A percentile compares a stretch with the other conserved stretches of the same genome.
Evolutionary conservation across 2,329 filamentous ascomycete genomes (phyloP).

Genomic region (Taxawa tesnikishii): DNA sequence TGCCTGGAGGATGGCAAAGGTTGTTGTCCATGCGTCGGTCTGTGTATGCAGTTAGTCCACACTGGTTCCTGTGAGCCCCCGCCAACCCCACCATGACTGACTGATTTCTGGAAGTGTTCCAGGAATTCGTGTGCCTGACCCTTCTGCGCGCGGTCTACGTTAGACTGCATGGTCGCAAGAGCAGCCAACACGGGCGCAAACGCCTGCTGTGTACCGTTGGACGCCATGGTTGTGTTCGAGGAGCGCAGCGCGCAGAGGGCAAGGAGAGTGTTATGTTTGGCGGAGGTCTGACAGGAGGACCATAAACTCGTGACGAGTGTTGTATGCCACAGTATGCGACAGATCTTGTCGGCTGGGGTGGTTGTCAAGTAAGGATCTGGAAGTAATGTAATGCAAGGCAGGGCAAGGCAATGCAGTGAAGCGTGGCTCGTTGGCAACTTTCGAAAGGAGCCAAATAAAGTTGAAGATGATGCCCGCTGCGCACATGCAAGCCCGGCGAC

Average conservation of each 20-base stretch:
- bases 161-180: constrained; percentile 80
- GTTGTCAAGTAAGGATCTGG: too few relatives aligned
- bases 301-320: too few relatives aligned
- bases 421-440: too few relatives aligned
- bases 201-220: constrained; percentile 51
- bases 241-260: constrained; percentile 2
- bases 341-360: too few relatives aligned
- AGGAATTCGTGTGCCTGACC: constrained; percentile 83
- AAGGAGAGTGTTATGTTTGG: too few relatives aligned
- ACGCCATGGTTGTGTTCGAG: constrained; percentile 14
- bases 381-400: too few relatives aligned
- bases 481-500: too few relatives aligned
- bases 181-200: constrained; percentile 81
- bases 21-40: constrained; percentile 84
- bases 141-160: constrained; percentile 70
- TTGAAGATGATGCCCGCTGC: too few relatives aligned
- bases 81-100: constrained; percentile 35
- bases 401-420: too few relatives aligned
- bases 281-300: too few relatives aligned
- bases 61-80: not conserved
- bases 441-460: too few relatives aligned
- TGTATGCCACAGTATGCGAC: too few relatives aligned
- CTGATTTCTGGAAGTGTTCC: constrained; percentile 96
- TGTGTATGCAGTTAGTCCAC: constrained; percentile 31
- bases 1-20: constrained; percentile 76